phyloP scores from a whole-genome alignment of 768 basidiomycete species.

The Lactarius psammicola region DNA sequence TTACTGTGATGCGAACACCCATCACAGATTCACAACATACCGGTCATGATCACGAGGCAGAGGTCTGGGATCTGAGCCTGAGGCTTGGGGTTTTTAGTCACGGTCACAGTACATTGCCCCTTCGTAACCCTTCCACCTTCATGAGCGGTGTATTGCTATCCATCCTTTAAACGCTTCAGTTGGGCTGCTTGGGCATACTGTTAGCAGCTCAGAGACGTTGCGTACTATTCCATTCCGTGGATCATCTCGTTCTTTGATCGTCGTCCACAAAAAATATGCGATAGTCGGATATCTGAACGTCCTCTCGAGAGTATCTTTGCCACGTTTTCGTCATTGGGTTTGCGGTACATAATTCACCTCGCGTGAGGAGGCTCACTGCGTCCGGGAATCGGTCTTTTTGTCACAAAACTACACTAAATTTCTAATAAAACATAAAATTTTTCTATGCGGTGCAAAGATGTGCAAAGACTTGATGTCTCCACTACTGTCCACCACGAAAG shows the following conservation, averaged over 20 bases:
- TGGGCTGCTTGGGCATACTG: no score
- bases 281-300: constrained; percentile 87
- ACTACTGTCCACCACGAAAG: no score
- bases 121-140: constrained; percentile 58
- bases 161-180: constrained; percentile 50
- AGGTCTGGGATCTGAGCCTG: no score
- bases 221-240: constrained; percentile 79
- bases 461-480: no score
- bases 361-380: no score
- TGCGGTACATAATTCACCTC: constrained; percentile 33
- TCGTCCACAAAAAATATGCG: constrained; percentile 94
- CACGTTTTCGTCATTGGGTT: constrained; percentile 93
- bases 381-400: no score
- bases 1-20: neutral
- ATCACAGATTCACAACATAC: constrained; percentile 48
- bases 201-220: no score
- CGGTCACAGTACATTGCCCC: no score
- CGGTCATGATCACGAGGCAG: constrained; percentile 39
- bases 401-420: no score
- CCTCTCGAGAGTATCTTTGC: constrained; percentile 70
- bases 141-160: constrained; percentile 80
- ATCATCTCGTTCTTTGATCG: constrained; percentile 88
- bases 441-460: no score
- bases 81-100: no score
- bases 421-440: no score